Conservation (phyloP, 768 basidiomycete species). For the Leccinum boreale region DNA sequence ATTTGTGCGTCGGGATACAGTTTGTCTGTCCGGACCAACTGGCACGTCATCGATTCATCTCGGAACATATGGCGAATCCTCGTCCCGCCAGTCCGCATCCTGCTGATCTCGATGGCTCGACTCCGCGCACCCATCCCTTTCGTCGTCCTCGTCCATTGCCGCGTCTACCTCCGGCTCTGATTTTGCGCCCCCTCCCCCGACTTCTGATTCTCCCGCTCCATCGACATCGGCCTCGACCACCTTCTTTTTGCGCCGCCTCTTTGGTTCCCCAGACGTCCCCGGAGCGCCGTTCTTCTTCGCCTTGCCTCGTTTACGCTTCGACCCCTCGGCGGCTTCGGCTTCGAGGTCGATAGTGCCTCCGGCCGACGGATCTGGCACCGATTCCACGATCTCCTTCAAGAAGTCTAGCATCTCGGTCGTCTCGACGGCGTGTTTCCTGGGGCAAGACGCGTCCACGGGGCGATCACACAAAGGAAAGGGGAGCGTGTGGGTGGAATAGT, state of each 20-base stretch:
- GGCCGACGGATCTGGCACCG: slow-evolving; percentile 82
- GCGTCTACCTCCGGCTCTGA: slow-evolving; percentile 36
- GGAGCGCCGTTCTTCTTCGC: slow-evolving; percentile 46
- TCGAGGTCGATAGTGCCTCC: slow-evolving; percentile 77
- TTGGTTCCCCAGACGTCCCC: slow-evolving; percentile 35
- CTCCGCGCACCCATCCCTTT: slow-evolving; percentile 37
- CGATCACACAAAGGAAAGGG: neutral
- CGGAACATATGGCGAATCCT: slow-evolving; percentile 44
- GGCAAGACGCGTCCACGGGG: neutral
- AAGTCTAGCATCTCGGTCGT: slow-evolving; percentile 90
- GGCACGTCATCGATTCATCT: slow-evolving; percentile 19
- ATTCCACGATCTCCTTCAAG: slow-evolving; percentile 85
- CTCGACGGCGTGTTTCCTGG: slow-evolving; percentile 89
- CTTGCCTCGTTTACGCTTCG: slow-evolving; percentile 58
- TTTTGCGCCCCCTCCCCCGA: slow-evolving; percentile 34
- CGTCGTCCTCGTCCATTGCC: slow-evolving; percentile 42
- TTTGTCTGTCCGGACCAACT: neutral
- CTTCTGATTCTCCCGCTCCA: slow-evolving; percentile 28
- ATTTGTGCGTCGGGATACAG: slow-evolving; percentile 7
- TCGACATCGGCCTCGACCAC: slow-evolving; percentile 32
- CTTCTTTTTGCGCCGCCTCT: slow-evolving; percentile 51
- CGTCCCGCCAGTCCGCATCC: slow-evolving; percentile 42
- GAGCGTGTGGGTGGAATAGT: neutral
- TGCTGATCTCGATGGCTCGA: slow-evolving; percentile 41
- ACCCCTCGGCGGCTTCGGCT: slow-evolving; percentile 49